Evolutionary conservation across 371 early-diverging fungal species (phyloP), one percentile per base, ranked within the genome.

Genomic region (Umbelopsis sp.): DNA sequence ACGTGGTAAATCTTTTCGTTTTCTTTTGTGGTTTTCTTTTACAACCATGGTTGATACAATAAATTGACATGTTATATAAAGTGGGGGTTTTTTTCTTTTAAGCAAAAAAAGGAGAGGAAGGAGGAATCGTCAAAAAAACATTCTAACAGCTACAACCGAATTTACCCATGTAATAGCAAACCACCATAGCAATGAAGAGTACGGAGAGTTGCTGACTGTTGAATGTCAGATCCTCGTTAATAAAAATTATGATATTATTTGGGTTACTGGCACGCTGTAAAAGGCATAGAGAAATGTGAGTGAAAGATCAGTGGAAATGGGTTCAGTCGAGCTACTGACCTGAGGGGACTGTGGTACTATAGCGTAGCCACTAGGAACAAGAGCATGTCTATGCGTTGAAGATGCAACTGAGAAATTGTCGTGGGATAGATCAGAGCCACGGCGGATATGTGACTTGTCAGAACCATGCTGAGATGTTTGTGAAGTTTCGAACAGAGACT

Each of bases 141-240:
- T 16, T 35, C 65, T 66, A 74, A 65, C 77, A 77, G 22, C 67
- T 50, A 32, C 77, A 81, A 10, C 80, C 80, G 25, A 84, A 75
- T 71, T 80, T 84, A 69, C 82, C 82, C 77, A 80, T 77, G 69
- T 84, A 84, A 50, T 84, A 84, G 35, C 80, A 80, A 41, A 84
- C 44, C 0, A 84, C 79, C 84, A 84, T 84, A 7, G 76, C 82
- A 44, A 84, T 68, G 48, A 84, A 78, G 25, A 84, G 70, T 9
- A 80, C 70, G 18, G 84, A 79, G n/a, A 84, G 52, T 65, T 84
- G 84, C 35, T 81, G 84, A 0, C 84, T 78, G 65, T 84, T 81
- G 57, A 84, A 84, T 35, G 82, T 78, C 35, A 84, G 70, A 11
- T 81, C 84, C 38, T 84, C 82, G 9, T 79, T 75, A 24, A 84